These are phyloP conservation scores for Arabis alpina DNA, from an alignment of 345 rosid species.

Conservation along the genomic window DNA sequence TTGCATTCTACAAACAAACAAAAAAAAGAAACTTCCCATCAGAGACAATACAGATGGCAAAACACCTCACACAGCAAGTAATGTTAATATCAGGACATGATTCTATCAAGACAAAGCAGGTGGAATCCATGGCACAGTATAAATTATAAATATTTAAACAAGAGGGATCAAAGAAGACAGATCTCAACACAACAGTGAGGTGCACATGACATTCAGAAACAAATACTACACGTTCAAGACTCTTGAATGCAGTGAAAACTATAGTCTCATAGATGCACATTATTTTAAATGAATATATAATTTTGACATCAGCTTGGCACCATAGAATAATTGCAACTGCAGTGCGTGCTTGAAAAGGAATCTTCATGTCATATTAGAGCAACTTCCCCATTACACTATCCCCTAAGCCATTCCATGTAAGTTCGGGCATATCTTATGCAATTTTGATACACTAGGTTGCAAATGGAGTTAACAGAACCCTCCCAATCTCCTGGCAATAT, in stretches of 20 bases:
- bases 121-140: not conserved
- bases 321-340: not conserved
- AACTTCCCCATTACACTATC: slow-evolving; percentile 7
- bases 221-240: not conserved
- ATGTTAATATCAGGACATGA: not conserved
- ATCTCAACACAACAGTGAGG: not conserved
- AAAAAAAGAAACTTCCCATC: slow-evolving; percentile 1
- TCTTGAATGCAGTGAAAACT: slow-evolving; percentile 3
- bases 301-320: slow-evolving; percentile 17
- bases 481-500: slow-evolving; percentile 11
- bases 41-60: slow-evolving; percentile 7
- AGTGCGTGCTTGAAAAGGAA: slow-evolving; percentile 1
- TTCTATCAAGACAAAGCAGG: not conserved
- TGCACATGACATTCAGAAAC: slow-evolving; percentile 7
- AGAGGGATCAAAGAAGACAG: not conserved
- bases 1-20: slow-evolving; percentile 54
- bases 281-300: not conserved
- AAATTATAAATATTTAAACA: not conserved
- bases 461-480: not conserved
- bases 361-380: not conserved
- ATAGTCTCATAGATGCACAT: not conserved
- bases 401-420: slow-evolving; percentile 6
- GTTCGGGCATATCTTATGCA: slow-evolving; percentile 12
- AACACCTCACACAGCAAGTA: not conserved
- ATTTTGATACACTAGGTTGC: slow-evolving; percentile 11